These are phyloP conservation scores for Mycothermus thermophilus DNA, from an alignment of 495 filamentous ascomycete species.

Conservation along the genomic window DNA sequence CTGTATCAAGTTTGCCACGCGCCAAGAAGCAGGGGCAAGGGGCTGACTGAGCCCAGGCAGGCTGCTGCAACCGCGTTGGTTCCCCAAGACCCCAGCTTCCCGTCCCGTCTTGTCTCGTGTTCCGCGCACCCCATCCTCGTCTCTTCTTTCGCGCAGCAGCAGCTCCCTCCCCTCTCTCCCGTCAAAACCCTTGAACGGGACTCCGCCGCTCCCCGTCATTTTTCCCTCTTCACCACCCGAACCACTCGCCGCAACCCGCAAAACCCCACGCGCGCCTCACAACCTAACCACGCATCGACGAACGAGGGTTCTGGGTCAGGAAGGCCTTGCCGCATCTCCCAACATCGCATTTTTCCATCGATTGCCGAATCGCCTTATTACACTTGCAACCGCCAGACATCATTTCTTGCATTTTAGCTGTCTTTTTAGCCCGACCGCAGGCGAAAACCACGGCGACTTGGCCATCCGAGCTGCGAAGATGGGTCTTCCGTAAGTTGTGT, in stretches of 20 bases:
- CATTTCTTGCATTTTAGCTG: slow-evolving; percentile 9
- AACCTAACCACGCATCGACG: not conserved
- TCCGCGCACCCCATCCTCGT: no score
- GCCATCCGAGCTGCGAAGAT: no score
- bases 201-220: slow-evolving; percentile 7
- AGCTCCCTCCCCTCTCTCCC: no score
- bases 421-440: slow-evolving; percentile 9
- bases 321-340: slow-evolving; percentile 17
- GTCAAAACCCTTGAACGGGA: slow-evolving; percentile 16
- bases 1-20: no score
- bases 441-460: not conserved
- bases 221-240: no score
- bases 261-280: slow-evolving; percentile 1
- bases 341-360: slow-evolving; percentile 16
- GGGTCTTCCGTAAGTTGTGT: slow-evolving; percentile 73
- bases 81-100: no score
- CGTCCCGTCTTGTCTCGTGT: no score
- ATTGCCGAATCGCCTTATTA: slow-evolving; percentile 16
- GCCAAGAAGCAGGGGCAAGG: no score
- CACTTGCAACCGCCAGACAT: slow-evolving; percentile 3
- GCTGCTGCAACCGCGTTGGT: no score
- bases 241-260: slow-evolving; percentile 23
- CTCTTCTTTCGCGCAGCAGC: no score
- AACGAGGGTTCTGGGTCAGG: slow-evolving; percentile 14
- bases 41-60: no score